phyloP scores from a whole-genome alignment of 805 yeast genomes.

The Trichomonascus vanleenenianus region DNA sequence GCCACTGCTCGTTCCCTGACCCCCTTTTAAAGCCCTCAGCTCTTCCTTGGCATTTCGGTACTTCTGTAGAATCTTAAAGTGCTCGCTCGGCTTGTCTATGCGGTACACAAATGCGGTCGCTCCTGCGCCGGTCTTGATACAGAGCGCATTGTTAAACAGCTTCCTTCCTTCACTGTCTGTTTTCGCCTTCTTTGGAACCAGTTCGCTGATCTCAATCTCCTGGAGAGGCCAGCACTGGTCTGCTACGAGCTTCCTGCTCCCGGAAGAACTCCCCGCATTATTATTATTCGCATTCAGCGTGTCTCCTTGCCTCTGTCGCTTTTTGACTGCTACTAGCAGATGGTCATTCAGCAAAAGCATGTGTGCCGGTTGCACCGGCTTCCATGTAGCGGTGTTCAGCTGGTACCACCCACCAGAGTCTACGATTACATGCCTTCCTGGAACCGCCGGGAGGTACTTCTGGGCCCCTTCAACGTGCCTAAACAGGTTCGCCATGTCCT shows the following conservation, averaged over 20 bases:
- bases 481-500: slow-evolving; percentile 59
- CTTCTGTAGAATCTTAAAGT: not conserved
- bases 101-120: slow-evolving; percentile 39
- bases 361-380: slow-evolving; percentile 68
- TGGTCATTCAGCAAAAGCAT: slow-evolving; percentile 72
- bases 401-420: slow-evolving; percentile 86
- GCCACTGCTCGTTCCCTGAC: not conserved
- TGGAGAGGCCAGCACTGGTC: slow-evolving; percentile 72
- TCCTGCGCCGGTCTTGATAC: slow-evolving; percentile 36
- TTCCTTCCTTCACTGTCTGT: slow-evolving; percentile 1
- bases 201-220: slow-evolving; percentile 45
- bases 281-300: slow-evolving; percentile 23
- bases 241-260: slow-evolving; percentile 46
- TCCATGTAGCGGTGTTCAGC: slow-evolving; percentile 76
- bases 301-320: slow-evolving; percentile 32
- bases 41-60: no score
- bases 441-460: slow-evolving; percentile 60
- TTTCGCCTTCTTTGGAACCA: slow-evolving; percentile 15
- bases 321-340: slow-evolving; percentile 63
- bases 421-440: slow-evolving; percentile 72
- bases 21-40: not conserved
- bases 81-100: slow-evolving; percentile 16
- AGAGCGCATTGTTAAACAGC: slow-evolving; percentile 29
- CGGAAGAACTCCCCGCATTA: slow-evolving; percentile 9
- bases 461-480: slow-evolving; percentile 90